phyloP scores from a whole-genome alignment of 1,284 basidiomycete genomes.

The Apiotrichum porosum region DNA sequence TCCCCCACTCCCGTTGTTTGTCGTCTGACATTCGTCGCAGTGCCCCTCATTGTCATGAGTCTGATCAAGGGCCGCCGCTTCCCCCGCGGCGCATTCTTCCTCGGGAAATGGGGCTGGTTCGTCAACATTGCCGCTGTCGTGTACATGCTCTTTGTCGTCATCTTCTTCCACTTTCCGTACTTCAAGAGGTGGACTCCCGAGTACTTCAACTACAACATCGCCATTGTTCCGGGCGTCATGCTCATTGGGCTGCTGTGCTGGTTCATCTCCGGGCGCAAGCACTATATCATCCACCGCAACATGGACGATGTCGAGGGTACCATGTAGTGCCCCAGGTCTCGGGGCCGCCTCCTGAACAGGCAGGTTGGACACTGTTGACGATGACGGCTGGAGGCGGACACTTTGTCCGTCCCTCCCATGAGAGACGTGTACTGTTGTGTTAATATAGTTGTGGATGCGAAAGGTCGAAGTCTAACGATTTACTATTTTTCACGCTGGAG shows the following conservation, averaged over 20 bases:
- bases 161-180: slow-evolving; percentile 8
- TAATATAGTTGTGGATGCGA: too few relatives aligned
- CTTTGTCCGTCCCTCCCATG: too few relatives aligned
- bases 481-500: too few relatives aligned
- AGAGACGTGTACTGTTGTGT: too few relatives aligned
- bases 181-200: background rate
- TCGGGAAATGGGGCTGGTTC: background rate
- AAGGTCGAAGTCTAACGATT: too few relatives aligned
- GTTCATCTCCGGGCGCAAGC: slow-evolving; percentile 3
- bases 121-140: background rate
- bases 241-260: slow-evolving; percentile 1
- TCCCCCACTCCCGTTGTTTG: background rate
- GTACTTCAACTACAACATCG: slow-evolving; percentile 7
- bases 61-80: background rate
- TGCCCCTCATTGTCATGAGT: background rate
- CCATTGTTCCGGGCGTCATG: slow-evolving; percentile 4
- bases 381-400: too few relatives aligned
- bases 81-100: background rate
- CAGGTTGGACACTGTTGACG: too few relatives aligned
- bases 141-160: background rate
- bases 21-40: background rate
- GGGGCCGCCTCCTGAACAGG: too few relatives aligned
- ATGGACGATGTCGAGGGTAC: too few relatives aligned
- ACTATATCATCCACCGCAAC: slow-evolving; percentile 1
- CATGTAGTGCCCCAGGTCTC: background rate